Evolutionary conservation across 2,329 filamentous ascomycete genomes (phyloP), one percentile per base, ranked within the genome.

Genomic region (Periconia sp.): DNA sequence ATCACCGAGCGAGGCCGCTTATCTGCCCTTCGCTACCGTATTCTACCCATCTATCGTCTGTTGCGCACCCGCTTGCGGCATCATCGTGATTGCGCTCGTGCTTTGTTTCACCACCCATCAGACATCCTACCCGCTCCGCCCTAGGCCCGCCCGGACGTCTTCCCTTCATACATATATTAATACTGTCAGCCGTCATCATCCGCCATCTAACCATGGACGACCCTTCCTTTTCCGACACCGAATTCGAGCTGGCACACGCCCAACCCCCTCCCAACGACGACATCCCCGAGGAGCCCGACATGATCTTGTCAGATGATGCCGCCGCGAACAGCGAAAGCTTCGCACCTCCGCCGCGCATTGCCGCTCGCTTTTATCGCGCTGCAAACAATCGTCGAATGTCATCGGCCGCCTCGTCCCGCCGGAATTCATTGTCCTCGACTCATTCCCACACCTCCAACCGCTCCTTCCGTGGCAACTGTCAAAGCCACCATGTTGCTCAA

Each of bases 401-500:
- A 53, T 92, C 89, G 20, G 88, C 89, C 14, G 85, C 89, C 20
- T 92, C 89, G 1, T 92, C 89, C 30, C 87, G 89, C 60, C 86
- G 89, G 57, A 92, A 91, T 74, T 92, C 89, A 53, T 83, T 92
- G 30, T 91, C 89, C 3, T 92, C 89, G 1, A 85, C 81, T 20
- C 88, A 90, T 54, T 90, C 88, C 15, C 85, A 85, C 57, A 86
- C 84, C 49, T 90, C 88, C 2, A 84, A 83, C 60, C 82, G 82
- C 56, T 84, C 76, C 56, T 71, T 81, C 64, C 74, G 78, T 56
- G 76, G 76, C 59, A 78, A 78, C 70, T 82, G 84, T 18, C 88
- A 91, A 75, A 91, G 87, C 78, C 90, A 89, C 70, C 83, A 90
- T 72, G 79, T 92, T 51, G 89, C 89, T 52, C 89, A 92, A 69